Base-by-base conservation (phyloP, 169 alveolate genomes). In the Plasmodium vinckei region DNA sequence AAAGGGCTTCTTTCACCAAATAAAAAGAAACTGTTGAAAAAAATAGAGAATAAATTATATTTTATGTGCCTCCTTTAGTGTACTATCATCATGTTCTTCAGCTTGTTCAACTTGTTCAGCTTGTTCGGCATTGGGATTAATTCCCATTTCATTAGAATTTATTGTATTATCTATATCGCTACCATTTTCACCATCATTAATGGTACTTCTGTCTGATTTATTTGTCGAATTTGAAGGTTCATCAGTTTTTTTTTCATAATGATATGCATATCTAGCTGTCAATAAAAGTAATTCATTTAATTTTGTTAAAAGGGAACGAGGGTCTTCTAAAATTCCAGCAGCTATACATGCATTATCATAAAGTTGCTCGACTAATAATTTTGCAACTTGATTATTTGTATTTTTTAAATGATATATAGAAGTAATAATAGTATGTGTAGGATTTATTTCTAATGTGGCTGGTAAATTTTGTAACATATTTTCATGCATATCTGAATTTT, bases 291-390 rank as follows among this genome's bases (percentile, higher is more conserved):
- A 87, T 77, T 95, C 92, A 92, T 96, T 94, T 59, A 96, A 93
- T 44, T 97, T 82, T 15, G 92, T 93, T 84, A 96, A 93, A 92
- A 96, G 93, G 15, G 95, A 86, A n/a, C 97, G 92, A 9, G 98
- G 98, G 56, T 96, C 98, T 63, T 96, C 98, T 82, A 96, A 94
- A 49, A 95, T 94, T 27, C 98, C 98, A 9, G 98, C 98, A 5
- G 98, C 98, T 49, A 96, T 94, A 77, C 97, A 93, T 9, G 98
- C 98, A 86, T 95, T 96, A 94, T 96, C 98, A 65, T 88, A 95
- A 10, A 96, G 93, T 92, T 95, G 97, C 17, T 88, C 91, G 5
- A 89, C 94, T 44, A 92, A 87, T 12, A 93, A 93, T 92, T 93
- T 92, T 4, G 97, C 95, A 25, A 95, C 95, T 15, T 92, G 96